Base-by-base conservation (phyloP, 108 stramenopile genomes). In the Aurantiochytrium sp. region DNA sequence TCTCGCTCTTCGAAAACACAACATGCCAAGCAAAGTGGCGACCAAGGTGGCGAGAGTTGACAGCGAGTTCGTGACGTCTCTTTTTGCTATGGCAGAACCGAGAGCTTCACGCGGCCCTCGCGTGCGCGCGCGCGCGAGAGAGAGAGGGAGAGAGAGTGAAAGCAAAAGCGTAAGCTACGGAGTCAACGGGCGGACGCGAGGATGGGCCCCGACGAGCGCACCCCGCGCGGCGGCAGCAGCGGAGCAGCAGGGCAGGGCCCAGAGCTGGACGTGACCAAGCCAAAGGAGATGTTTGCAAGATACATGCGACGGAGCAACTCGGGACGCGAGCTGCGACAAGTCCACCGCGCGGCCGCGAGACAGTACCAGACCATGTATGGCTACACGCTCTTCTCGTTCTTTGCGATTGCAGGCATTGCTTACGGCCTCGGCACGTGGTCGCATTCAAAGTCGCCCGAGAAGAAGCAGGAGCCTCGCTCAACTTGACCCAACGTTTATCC, bases 361-460 rank as follows among this genome's bases (percentile, higher is more conserved):
- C 73, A 83, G 51, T 83, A 83, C 51, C 73, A 83, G 51, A 83
- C 10, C 21, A 53, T 83, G 49, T 83, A 83, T 53, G 73, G 73
- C 44, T 83, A 83, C 73, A 83, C 73, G n/a, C n/a, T 83, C 10
- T 47, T 53, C 49, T 51, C 49, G 23, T 83, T 83, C 51, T 83
- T 83, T 47, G 44, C 51, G 16, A 53, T 53, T 23, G 73, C 49
- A 23, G 73, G 44, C 44, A 28, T 53, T 18, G 73, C 73, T 5
- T 83, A 83, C n/a, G 44, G 23, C 12, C 44, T 83, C 5, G 73
- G 73, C 73, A 25, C 73, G 28, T 83, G 44, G 49, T n/a, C 73
- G 73, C 44, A 83, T 18, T 29, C 23, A 42, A n/a, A 72, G 29
- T 35, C 29, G 29, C 29, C 29, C 29, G 29, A 35, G 29, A 35